A percentile compares a stretch with the other conserved stretches of the same genome.
These are phyloP conservation scores for Aspergillus kassunensis DNA, from an alignment of 495 filamentous ascomycete species.

Conservation along the genomic window DNA sequence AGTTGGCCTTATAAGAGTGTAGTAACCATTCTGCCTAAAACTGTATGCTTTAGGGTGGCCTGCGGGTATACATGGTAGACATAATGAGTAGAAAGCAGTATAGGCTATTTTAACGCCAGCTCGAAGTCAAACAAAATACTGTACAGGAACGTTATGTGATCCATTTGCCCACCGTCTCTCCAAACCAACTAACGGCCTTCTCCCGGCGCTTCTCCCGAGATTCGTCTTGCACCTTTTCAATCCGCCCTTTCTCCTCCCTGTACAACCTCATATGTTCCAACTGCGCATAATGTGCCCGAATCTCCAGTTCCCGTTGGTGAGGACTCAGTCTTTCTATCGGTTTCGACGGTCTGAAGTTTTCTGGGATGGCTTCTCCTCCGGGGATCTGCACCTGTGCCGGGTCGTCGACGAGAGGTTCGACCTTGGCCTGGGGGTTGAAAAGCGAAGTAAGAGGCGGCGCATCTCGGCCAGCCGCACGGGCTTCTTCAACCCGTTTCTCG, in stretches of 20 bases:
- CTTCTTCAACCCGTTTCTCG: slow-evolving; percentile 63
- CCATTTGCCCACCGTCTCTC: slow-evolving; percentile 47
- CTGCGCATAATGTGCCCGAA: slow-evolving; percentile 58
- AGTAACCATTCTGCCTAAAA: no score
- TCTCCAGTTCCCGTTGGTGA: slow-evolving; percentile 62
- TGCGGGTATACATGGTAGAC: no score
- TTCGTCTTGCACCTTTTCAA: slow-evolving; percentile 50
- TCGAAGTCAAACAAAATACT: no score
- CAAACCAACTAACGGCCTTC: slow-evolving; percentile 54
- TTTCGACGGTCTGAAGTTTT: slow-evolving; percentile 44
- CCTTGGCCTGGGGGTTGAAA: slow-evolving; percentile 33
- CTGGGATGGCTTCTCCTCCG: slow-evolving; percentile 32
- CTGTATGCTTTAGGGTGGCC: no score
- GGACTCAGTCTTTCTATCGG: slow-evolving; percentile 56
- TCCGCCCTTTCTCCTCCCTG: slow-evolving; percentile 46
- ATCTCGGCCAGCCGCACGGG: slow-evolving; percentile 55
- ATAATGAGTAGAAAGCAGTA: no score
- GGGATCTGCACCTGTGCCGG: slow-evolving; percentile 28
- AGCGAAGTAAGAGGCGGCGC: slow-evolving; percentile 37
- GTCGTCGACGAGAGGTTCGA: slow-evolving; percentile 1
- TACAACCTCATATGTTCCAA: slow-evolving; percentile 53
- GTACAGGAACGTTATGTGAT: slow-evolving; percentile 24
- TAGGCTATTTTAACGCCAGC: no score
- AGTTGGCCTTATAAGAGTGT: no score
- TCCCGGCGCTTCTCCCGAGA: slow-evolving; percentile 55